These are phyloP conservation scores for Scleromitrula shiraiana DNA, from an alignment of 2,329 filamentous ascomycete species.

Conservation along the genomic window DNA sequence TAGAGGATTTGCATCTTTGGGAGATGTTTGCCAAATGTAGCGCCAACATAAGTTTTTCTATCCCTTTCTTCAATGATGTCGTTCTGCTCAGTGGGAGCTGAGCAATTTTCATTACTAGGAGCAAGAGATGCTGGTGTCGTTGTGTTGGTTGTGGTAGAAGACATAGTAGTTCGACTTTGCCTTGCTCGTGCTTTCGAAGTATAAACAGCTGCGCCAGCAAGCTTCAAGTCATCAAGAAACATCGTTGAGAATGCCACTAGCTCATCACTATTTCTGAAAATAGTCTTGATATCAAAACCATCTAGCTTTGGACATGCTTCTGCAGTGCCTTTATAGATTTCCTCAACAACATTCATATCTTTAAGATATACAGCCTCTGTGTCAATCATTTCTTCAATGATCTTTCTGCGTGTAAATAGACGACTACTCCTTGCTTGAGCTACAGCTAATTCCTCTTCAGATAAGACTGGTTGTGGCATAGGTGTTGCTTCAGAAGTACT, in stretches of 20 bases:
- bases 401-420: slow-evolving; percentile 71
- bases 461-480: not conserved
- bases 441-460: slow-evolving; percentile 34
- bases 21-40: slow-evolving; percentile 37
- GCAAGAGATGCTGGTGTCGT: slow-evolving; percentile 13
- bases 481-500: not conserved
- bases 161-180: slow-evolving; percentile 24
- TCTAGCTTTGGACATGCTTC: slow-evolving; percentile 73
- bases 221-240: slow-evolving; percentile 74
- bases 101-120: slow-evolving; percentile 19
- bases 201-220: slow-evolving; percentile 72
- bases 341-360: slow-evolving; percentile 95
- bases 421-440: slow-evolving; percentile 55
- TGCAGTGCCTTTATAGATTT: slow-evolving; percentile 94
- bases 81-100: slow-evolving; percentile 21
- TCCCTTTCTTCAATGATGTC: slow-evolving; percentile 28
- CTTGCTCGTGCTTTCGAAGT: slow-evolving; percentile 40
- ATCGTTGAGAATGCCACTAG: slow-evolving; percentile 78
- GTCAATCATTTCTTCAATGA: slow-evolving; percentile 86
- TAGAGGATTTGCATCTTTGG: slow-evolving; percentile 53
- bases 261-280: slow-evolving; percentile 90
- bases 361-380: slow-evolving; percentile 87
- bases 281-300: slow-evolving; percentile 73
- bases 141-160: slow-evolving; percentile 5
- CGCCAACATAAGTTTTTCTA: slow-evolving; percentile 26